phyloP scores from a whole-genome alignment of 768 basidiomycete genomes.

The Trametes coccinea region DNA sequence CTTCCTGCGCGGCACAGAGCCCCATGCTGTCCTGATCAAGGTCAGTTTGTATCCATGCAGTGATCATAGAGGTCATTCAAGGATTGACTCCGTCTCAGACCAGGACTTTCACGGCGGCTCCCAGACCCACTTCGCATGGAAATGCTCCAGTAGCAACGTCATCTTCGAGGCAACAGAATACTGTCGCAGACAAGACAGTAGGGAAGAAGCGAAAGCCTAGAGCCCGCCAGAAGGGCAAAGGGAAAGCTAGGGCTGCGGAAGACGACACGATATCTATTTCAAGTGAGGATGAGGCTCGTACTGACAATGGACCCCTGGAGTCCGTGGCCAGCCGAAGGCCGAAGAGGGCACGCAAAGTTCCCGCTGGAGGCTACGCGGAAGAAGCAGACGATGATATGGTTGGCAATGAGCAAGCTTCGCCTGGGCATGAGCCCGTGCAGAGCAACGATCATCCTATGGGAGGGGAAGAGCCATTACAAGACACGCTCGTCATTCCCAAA shows the following conservation, averaged over 20 bases:
- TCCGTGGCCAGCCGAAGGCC: conserved; percentile 31
- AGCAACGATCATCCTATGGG: not conserved
- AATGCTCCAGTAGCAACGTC: conserved; percentile 4
- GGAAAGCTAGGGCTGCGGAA: conserved; percentile 23
- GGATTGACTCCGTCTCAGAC: conserved; percentile 32
- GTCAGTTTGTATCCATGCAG: conserved; percentile 37
- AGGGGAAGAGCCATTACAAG: not conserved
- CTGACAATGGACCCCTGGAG: not conserved
- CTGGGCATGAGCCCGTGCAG: no score
- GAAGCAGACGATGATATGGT: conserved; percentile 26
- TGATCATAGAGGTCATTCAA: not conserved
- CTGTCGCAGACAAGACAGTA: conserved; percentile 3
- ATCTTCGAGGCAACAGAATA: conserved; percentile 23
- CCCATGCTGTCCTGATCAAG: conserved; percentile 82
- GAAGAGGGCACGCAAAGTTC: conserved; percentile 33
- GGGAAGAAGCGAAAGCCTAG: conserved; percentile 41
- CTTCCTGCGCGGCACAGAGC: conserved; percentile 80
- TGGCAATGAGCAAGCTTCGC: not conserved
- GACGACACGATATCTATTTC: conserved; percentile 19
- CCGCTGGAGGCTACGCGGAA: conserved; percentile 30
- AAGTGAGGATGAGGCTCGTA: conserved; percentile 9
- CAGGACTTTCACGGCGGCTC: conserved; percentile 41
- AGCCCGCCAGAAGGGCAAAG: conserved; percentile 22
- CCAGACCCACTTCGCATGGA: conserved; percentile 27
- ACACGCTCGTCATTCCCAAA: conserved; percentile 4